Conservation (phyloP, 352 stramenopile genomes). For the Phytopythium litorale region DNA sequence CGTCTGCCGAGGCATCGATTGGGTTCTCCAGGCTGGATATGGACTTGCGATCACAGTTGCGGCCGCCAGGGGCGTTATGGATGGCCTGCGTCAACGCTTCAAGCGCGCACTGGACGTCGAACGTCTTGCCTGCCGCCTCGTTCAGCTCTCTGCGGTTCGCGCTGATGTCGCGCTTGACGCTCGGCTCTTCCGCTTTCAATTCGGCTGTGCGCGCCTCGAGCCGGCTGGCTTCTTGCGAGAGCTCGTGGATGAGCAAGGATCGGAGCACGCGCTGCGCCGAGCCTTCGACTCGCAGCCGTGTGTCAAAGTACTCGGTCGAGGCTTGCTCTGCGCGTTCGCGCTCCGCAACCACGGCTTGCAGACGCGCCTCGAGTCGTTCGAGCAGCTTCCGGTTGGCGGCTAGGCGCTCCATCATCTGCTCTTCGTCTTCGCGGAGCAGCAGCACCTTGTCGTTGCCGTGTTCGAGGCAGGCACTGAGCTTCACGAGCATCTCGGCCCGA, state of each 20-base stretch:
- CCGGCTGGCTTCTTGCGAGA: constrained; percentile 21
- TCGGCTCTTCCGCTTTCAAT: constrained; percentile 21
- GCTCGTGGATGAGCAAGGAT: constrained; percentile 35
- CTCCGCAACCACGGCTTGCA: constrained; percentile 33
- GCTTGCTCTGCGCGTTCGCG: constrained; percentile 20
- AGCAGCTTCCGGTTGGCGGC: constrained; percentile 19
- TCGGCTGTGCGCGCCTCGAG: constrained; percentile 20
- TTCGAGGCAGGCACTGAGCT: constrained; percentile 30
- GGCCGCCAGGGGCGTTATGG: neutral
- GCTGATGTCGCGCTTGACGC: constrained; percentile 1
- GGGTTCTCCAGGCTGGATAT: neutral
- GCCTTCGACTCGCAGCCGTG: constrained; percentile 47
- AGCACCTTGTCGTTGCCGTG: constrained; percentile 58
- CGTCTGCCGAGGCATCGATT: neutral
- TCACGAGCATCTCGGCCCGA: constrained; percentile 34
- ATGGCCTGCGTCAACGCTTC: neutral
- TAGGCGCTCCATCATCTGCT: constrained; percentile 40
- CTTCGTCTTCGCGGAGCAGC: constrained; percentile 48
- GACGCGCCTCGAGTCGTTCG: constrained; percentile 24
- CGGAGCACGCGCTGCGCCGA: constrained; percentile 49
- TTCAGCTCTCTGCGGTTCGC: constrained; percentile 14
- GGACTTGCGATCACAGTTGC: neutral
- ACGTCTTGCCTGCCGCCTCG: constrained; percentile 33
- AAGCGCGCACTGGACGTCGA: constrained; percentile 9
- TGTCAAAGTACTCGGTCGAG: constrained; percentile 60